Evolutionary conservation across 768 basidiomycete species (phyloP).

Genomic region (Crassisporium funariophilum): DNA sequence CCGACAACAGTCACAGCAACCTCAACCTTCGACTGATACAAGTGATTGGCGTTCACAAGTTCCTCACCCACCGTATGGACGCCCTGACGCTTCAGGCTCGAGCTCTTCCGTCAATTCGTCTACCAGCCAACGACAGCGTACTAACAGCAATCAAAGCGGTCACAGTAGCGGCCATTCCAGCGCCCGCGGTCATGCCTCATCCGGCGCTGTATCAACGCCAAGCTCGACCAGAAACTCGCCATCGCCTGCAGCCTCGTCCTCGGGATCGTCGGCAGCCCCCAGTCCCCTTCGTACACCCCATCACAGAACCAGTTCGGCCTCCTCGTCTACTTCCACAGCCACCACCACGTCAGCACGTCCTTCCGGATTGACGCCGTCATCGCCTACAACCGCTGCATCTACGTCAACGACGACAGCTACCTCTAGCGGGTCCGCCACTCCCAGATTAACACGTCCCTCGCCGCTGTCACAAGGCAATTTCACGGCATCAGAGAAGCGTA

Average conservation of each 20-base stretch:
- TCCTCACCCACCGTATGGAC: constrained; percentile 78
- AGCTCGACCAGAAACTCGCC: constrained; percentile 31
- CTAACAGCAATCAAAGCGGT: constrained; percentile 70
- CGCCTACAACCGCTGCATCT: constrained; percentile 36
- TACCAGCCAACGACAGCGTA: constrained; percentile 61
- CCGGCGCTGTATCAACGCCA: constrained; percentile 32
- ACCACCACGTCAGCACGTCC: constrained; percentile 36
- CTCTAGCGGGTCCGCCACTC: constrained; percentile 33
- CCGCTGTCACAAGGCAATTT: constrained; percentile 70
- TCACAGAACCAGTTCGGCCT: constrained; percentile 45
- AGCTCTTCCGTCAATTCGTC: constrained; percentile 77
- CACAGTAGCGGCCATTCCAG: constrained; percentile 42
- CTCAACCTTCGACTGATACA: constrained; percentile 29
- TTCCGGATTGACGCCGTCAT: constrained; percentile 24
- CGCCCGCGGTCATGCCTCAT: too few relatives aligned
- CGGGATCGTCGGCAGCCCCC: constrained; percentile 9
- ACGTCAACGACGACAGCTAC: constrained; percentile 40
- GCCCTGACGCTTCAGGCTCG: constrained; percentile 78
- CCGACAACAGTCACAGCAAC: constrained; percentile 47
- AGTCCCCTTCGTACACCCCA: constrained; percentile 42
- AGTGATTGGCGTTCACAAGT: constrained; percentile 35
- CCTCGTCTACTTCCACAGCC: constrained; percentile 49
- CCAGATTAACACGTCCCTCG: constrained; percentile 56
- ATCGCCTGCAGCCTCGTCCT: constrained; percentile 15
- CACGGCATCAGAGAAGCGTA: constrained; percentile 68